These are phyloP conservation scores for Nicotiana sylvestris DNA, from an alignment of 257 asterid species.

Conservation along the genomic window DNA sequence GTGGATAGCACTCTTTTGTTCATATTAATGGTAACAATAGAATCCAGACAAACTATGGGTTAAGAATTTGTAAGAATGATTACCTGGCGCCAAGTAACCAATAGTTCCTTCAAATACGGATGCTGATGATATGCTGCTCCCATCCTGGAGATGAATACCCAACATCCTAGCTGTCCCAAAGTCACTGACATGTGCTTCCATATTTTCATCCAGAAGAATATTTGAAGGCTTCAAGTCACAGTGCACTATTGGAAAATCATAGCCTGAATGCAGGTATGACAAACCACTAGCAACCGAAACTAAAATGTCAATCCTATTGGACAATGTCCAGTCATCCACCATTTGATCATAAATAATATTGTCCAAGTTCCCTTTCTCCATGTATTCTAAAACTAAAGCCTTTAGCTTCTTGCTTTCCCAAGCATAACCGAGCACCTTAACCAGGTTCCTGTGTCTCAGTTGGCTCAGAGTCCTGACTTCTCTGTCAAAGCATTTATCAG, in stretches of 20 bases:
- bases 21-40: not conserved
- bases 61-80: not conserved
- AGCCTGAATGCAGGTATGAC: conserved; percentile 70
- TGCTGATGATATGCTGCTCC: conserved; percentile 37
- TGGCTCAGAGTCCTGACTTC: conserved; percentile 59
- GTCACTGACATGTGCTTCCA: conserved; percentile 73
- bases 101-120: conserved; percentile 83
- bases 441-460: conserved; percentile 69
- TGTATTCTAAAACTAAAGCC: conserved; percentile 65
- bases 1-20: not conserved
- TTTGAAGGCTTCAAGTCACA: conserved; percentile 91
- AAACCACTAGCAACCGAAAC: conserved; percentile 54
- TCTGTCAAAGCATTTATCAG: conserved; percentile 62
- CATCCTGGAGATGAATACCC: conserved; percentile 55
- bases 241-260: conserved; percentile 74
- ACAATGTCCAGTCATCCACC: conserved; percentile 30
- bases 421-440: conserved; percentile 68
- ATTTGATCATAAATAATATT: conserved; percentile 34
- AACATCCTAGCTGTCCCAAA: conserved; percentile 83
- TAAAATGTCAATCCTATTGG: conserved; percentile 47
- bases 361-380: conserved; percentile 85
- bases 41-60: not conserved
- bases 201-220: conserved; percentile 49
- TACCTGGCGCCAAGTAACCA: conserved; percentile 94
- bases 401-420: conserved; percentile 69